Evolutionary conservation across 2,329 filamentous ascomycete species (phyloP), one percentile per base, ranked within the genome.

Genomic region (Dothistroma pini): DNA sequence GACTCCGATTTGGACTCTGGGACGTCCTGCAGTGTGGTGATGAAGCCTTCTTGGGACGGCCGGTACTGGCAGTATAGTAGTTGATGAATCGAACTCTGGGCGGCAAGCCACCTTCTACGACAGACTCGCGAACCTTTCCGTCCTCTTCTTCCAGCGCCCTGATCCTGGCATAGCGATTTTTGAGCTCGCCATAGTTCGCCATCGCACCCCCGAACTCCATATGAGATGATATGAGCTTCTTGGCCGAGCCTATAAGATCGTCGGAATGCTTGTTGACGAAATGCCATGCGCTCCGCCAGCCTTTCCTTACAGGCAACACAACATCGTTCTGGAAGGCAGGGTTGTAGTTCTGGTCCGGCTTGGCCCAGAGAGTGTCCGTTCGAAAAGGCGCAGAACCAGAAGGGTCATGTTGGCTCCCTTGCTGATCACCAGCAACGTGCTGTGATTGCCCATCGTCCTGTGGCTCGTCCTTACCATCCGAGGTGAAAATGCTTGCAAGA

Each of bases 61-160:
- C 92, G 10, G 89, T 88, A 66, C 89, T 92, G n/a, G 89, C 84
- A 0, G 92, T 96, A 72, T 93, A 96, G 73, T 96, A 96, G 72
- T 96, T 96, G 60, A 91, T 81, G 69, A 96, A 96, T 16, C 91
- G 83, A 11, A 95, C 84, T 56, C 88, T 80, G 2, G 79, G 77
- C 1, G 78, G 77, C 56, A 61, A 54, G 16, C 58, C 63, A 14
- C 58, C 62, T 32, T 66, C 60, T 1, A 71, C 74, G 49, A 66
- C 71, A 48, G 80, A 77, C 22, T 64, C 63, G 19, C 74, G 68
- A 8, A 72, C 64, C 10, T 58, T 58, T 14, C 88, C 85, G 59
- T 90, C 83, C 4, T 86, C 78, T 70, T 90, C 87, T 71, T 96
- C 91, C 10, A 96, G 77, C 1, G 82, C 84, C 57, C 90, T 83